Percentiles rank a stretch among this genome's conserved stretches.
phyloP scores from a whole-genome alignment of 2,329 filamentous ascomycete species.

The Cadophora malorum region DNA sequence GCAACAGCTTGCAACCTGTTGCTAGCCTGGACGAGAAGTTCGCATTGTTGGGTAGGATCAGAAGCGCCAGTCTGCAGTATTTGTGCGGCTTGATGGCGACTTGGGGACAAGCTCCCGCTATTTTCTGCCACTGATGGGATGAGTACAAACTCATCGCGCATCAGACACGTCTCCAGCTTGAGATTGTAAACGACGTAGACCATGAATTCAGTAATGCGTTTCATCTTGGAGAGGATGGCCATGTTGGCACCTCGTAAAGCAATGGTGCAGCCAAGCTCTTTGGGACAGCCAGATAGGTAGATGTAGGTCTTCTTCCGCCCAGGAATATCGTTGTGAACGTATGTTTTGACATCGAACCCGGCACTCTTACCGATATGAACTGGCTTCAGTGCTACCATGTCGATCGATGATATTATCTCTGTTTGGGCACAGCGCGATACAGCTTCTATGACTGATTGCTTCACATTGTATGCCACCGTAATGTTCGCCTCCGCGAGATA shows the following conservation, averaged over 20 bases:
- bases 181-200: conserved; percentile 98
- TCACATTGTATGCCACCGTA: conserved; percentile 95
- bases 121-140: conserved; percentile 69
- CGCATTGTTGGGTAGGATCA: conserved; percentile 22
- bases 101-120: conserved; percentile 50
- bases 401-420: conserved; percentile 90
- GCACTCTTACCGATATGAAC: conserved; percentile 81
- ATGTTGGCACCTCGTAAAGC: conserved; percentile 83
- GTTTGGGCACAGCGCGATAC: conserved; percentile 92
- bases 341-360: conserved; percentile 95
- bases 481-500: conserved; percentile 89
- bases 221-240: conserved; percentile 76
- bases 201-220: conserved; percentile 97
- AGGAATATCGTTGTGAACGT: conserved; percentile 76
- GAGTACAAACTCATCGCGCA: conserved; percentile 90
- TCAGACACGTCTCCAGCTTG: conserved; percentile 91
- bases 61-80: conserved; percentile 20
- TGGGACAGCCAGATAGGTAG: conserved; percentile 88
- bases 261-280: conserved; percentile 93
- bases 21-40: conserved; percentile 37
- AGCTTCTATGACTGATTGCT: conserved; percentile 92
- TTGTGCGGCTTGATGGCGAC: conserved; percentile 39
- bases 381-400: conserved; percentile 81
- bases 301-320: conserved; percentile 93
- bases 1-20: conserved; percentile 39